Conservation (phyloP, 2,329 filamentous ascomycete genomes). For the Rugonectria rugulosa region DNA sequence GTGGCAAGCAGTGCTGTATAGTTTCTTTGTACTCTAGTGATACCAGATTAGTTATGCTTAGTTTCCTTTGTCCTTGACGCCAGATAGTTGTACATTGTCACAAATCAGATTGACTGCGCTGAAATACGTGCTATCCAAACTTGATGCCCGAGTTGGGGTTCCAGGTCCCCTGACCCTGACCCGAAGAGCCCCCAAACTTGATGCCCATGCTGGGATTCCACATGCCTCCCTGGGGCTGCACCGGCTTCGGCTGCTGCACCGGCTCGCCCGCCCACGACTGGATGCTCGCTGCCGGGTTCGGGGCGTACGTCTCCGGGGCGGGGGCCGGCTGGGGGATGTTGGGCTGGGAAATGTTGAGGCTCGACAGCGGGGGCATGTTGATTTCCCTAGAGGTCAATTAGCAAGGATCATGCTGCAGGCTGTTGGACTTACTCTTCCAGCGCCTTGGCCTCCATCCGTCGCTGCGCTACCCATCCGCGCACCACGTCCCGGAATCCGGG, state of each 20-base stretch:
- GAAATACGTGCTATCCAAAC: constrained; percentile 54
- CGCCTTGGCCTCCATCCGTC: constrained; percentile 80
- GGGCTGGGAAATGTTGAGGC: constrained; percentile 50
- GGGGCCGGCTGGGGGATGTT: constrained; percentile 38
- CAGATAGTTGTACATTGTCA: no score
- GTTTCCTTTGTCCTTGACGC: no score
- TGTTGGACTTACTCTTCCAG: constrained; percentile 71
- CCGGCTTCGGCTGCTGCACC: constrained; percentile 63
- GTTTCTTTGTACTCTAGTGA: neutral
- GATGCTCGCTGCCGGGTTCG: constrained; percentile 53
- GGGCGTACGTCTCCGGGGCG: constrained; percentile 25
- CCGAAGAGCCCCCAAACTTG: constrained; percentile 66
- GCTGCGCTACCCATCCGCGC: constrained; percentile 79
- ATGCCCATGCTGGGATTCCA: constrained; percentile 87
- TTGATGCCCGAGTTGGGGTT: constrained; percentile 65
- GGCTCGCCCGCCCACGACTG: constrained; percentile 66
- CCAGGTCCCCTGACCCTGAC: constrained; percentile 57
- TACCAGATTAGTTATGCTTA: neutral
- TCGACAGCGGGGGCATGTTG: constrained; percentile 59
- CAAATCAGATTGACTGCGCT: no score
- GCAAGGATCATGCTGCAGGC: constrained; percentile 1
- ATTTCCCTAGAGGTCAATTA: constrained; percentile 51
- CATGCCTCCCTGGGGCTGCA: constrained; percentile 49
- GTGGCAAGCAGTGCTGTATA: neutral
- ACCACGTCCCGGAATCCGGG: constrained; percentile 79